Conservation (phyloP, 345 rosid genomes). For the Rhodomyrtus tomentosa region DNA sequence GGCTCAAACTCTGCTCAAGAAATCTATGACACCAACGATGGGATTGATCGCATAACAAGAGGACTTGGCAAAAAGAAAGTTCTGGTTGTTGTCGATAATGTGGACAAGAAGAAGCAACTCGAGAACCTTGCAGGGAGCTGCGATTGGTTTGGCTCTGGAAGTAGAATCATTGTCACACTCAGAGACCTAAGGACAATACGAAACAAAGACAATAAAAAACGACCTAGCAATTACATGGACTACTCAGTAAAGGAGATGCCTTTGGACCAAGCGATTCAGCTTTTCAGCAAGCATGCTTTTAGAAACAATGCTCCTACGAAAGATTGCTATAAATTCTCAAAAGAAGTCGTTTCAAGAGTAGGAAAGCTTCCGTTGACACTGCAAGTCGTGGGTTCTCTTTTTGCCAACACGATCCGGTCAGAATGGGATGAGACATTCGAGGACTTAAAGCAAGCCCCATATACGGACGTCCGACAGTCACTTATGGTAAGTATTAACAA, state of each 20-base stretch:
- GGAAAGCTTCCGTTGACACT: not conserved
- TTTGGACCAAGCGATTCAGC: not conserved
- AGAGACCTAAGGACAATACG: not conserved
- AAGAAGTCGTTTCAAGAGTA: not conserved
- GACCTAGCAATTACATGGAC: not conserved
- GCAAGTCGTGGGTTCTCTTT: not conserved
- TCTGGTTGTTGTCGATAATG: not conserved
- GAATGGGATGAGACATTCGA: not conserved
- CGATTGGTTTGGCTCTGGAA: not conserved
- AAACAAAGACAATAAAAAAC: not conserved
- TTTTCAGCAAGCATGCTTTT: not conserved
- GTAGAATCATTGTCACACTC: not conserved
- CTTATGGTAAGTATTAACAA: not conserved
- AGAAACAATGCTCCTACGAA: not conserved
- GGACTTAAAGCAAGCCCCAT: not conserved
- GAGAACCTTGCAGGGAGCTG: not conserved
- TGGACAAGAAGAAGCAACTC: not conserved
- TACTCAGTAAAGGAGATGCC: not conserved
- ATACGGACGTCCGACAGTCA: not conserved
- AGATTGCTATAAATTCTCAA: not conserved
- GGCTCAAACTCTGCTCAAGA: not conserved
- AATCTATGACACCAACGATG: not conserved
- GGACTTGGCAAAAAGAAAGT: not conserved
- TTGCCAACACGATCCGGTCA: accelerated
- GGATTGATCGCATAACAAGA: not conserved